Conservation (phyloP, 257 asterid species). For the Ophiorrhiza pumila region DNA sequence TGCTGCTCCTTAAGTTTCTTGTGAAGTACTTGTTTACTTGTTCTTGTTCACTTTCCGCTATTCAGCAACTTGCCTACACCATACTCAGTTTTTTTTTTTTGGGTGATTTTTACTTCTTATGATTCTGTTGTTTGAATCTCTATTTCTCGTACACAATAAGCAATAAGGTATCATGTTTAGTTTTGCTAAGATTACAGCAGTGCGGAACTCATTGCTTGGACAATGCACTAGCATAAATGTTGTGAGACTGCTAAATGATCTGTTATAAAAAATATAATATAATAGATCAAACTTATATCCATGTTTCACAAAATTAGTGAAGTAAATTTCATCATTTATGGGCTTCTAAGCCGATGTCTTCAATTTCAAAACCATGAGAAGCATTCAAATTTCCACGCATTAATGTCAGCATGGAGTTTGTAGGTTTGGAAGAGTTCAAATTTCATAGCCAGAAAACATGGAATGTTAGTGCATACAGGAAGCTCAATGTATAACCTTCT, state of each 20-base stretch:
- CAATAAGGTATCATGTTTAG: no score
- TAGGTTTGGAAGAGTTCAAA: neutral
- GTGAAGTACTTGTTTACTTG: neutral
- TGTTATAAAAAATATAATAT: neutral
- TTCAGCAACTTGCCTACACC: neutral
- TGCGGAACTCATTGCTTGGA: neutral
- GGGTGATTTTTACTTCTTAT: neutral
- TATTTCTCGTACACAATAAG: neutral
- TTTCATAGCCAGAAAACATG: neutral
- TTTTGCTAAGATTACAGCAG: neutral
- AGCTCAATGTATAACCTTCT: neutral
- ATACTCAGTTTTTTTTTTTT: neutral
- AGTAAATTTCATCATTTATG: neutral
- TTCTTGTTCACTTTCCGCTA: neutral
- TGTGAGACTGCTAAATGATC: constrained; percentile 2
- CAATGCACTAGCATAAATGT: neutral
- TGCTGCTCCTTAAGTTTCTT: neutral
- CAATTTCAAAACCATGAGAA: neutral
- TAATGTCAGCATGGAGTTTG: neutral
- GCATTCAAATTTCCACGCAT: neutral
- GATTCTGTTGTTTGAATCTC: neutral
- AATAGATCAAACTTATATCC: neutral
- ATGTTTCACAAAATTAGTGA: neutral
- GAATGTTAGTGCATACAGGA: neutral
- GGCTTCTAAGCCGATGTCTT: neutral